These are phyloP conservation scores for Adansonia rubrostipa DNA, from an alignment of 441 rosid genomes.

Conservation along the genomic window DNA sequence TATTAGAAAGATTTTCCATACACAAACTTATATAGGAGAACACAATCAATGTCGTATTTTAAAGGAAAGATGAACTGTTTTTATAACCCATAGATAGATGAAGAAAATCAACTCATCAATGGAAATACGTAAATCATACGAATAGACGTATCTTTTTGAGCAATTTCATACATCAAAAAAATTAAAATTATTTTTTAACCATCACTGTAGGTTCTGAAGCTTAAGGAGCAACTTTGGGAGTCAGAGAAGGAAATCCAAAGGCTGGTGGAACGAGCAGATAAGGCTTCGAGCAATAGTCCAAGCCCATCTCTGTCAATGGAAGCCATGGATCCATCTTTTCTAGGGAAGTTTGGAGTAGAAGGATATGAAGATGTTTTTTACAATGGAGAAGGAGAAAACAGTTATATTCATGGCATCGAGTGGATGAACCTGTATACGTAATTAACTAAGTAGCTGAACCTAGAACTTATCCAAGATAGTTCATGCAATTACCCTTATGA, in stretches of 20 bases:
- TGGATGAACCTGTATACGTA: slow-evolving; percentile 44
- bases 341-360: slow-evolving; percentile 48
- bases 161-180: neutral
- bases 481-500: too few species aligned
- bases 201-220: slow-evolving; percentile 52
- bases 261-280: slow-evolving; percentile 50
- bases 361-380: slow-evolving; percentile 47
- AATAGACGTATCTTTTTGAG: too few species aligned
- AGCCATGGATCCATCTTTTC: slow-evolving; percentile 34
- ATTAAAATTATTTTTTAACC: too few species aligned
- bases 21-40: neutral
- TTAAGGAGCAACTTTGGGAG: slow-evolving; percentile 57
- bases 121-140: too few species aligned
- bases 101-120: too few species aligned
- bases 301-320: slow-evolving; percentile 54
- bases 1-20: neutral
- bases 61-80: too few species aligned
- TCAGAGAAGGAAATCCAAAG: slow-evolving; percentile 59
- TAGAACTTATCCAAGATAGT: too few species aligned
- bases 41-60: too few species aligned
- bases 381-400: slow-evolving; percentile 38
- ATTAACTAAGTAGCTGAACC: neutral
- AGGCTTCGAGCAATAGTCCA: slow-evolving; percentile 52
- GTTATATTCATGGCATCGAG: slow-evolving; percentile 50
- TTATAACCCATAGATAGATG: too few species aligned